Conservation (phyloP, 2,329 filamentous ascomycete species). For the Hymenoscyphus scutula region DNA sequence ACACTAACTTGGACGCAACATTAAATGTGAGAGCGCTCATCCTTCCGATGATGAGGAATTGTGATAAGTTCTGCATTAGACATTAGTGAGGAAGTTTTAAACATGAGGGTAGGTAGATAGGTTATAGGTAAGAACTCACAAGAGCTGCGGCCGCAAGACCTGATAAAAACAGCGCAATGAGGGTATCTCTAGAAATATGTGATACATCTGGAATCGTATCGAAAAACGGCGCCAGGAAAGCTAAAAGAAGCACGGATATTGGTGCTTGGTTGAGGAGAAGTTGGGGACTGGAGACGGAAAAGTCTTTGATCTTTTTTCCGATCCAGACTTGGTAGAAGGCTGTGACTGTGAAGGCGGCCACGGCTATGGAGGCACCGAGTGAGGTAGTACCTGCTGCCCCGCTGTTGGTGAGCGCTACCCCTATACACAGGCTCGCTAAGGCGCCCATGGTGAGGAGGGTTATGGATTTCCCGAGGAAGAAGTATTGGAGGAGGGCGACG, state of each 20-base stretch:
- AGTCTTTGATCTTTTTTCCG: constrained; percentile 47
- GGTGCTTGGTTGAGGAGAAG: constrained; percentile 46
- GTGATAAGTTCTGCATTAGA: constrained; percentile 36
- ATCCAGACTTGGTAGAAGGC: constrained; percentile 49
- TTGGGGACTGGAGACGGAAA: constrained; percentile 43
- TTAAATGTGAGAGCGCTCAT: constrained; percentile 36
- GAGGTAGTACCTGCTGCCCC: constrained; percentile 39
- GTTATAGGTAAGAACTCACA: constrained; percentile 15
- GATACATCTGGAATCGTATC: constrained; percentile 37
- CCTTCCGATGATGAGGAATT: constrained; percentile 40
- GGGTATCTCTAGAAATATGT: constrained; percentile 39
- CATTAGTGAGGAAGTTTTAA: constrained; percentile 11
- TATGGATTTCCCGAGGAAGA: constrained; percentile 43
- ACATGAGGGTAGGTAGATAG: no score
- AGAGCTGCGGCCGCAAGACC: constrained; percentile 44
- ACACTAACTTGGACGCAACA: constrained; percentile 34
- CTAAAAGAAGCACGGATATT: constrained; percentile 43
- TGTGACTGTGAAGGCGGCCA: constrained; percentile 44
- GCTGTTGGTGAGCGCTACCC: constrained; percentile 44
- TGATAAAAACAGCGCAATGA: constrained; percentile 41
- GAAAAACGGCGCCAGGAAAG: constrained; percentile 44
- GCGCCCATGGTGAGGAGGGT: constrained; percentile 41
- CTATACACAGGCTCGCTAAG: constrained; percentile 43
- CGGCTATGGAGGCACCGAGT: constrained; percentile 43
- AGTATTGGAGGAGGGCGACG: constrained; percentile 45